Conservation (phyloP, 2,329 filamentous ascomycete species). For the Sporothrix mexicana region DNA sequence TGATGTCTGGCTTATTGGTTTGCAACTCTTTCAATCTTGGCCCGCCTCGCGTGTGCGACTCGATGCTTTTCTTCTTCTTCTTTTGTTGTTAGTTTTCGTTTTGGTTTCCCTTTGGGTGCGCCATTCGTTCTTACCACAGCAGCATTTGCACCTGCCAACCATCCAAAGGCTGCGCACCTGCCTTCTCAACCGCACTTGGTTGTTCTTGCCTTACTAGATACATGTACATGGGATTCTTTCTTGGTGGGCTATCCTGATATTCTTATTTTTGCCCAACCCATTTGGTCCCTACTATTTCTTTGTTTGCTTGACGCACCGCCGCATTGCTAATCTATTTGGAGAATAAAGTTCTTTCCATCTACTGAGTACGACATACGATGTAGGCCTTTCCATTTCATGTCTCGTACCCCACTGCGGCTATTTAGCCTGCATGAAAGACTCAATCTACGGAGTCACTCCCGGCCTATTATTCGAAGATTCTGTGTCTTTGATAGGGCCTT, state of each 20-base stretch:
- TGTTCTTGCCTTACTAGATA: neutral
- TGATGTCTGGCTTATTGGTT: neutral
- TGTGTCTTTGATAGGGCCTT: neutral
- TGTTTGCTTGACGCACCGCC: neutral
- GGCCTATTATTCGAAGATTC: neutral
- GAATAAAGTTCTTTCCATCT: neutral
- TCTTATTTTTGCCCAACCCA: too few species aligned
- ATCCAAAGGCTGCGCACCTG: neutral
- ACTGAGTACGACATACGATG: too few species aligned
- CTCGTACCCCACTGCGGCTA: constrained; percentile 24
- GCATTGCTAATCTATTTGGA: neutral
- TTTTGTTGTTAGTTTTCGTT: too few species aligned
- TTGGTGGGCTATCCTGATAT: neutral
- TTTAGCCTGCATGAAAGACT: constrained; percentile 24
- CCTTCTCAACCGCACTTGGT: neutral
- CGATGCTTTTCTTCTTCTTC: neutral
- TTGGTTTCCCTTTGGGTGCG: neutral
- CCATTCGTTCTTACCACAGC: neutral
- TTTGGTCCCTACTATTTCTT: neutral
- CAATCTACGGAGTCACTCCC: neutral
- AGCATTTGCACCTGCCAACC: too few species aligned
- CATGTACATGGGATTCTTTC: neutral
- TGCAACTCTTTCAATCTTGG: neutral
- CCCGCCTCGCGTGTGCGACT: neutral
- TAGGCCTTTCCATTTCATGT: constrained; percentile 11